Evolutionary conservation across 306 rosid genomes (phyloP).

Genomic region (Castanea sativa): DNA sequence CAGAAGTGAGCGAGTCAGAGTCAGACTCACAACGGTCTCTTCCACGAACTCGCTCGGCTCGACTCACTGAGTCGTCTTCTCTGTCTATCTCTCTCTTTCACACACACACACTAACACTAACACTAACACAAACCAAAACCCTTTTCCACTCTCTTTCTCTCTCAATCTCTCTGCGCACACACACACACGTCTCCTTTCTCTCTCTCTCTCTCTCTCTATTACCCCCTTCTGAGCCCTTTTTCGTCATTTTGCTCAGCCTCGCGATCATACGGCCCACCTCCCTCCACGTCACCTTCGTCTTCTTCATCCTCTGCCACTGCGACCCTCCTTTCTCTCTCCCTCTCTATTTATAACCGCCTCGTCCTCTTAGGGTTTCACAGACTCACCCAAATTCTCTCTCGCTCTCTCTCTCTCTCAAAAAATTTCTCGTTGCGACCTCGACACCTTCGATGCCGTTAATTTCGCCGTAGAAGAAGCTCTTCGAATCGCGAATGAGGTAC

Average conservation of each 20-base stretch:
- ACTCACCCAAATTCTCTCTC: conserved; percentile 8
- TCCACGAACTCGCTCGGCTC: background rate
- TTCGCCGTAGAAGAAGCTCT: conserved; percentile 19
- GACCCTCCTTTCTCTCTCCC: conserved; percentile 18
- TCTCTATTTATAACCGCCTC: conserved; percentile 31
- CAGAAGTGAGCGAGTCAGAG: background rate
- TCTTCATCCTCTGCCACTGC: conserved; percentile 38
- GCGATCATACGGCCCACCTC: conserved; percentile 52
- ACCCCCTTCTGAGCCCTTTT: conserved; percentile 43
- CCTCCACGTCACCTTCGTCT: conserved; percentile 70
- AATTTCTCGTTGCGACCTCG: background rate
- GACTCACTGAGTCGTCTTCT: conserved; percentile 42
- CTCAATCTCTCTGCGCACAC: conserved; percentile 14
- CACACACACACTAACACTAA: background rate
- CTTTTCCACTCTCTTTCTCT: conserved; percentile 24
- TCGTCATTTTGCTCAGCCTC: conserved; percentile 47
- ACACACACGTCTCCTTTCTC: conserved; percentile 14
- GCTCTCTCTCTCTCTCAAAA: background rate
- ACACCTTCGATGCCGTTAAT: conserved; percentile 4
- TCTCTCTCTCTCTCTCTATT: conserved; percentile 16
- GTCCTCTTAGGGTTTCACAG: conserved; percentile 57
- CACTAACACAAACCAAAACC: conserved; percentile 2
- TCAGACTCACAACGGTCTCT: conserved; percentile 11
- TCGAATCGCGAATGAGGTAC: conserved; percentile 48
- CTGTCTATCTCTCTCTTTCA: conserved; percentile 25